Evolutionary conservation across 768 basidiomycete genomes (phyloP).

Genomic region (Lactarius tabidus): DNA sequence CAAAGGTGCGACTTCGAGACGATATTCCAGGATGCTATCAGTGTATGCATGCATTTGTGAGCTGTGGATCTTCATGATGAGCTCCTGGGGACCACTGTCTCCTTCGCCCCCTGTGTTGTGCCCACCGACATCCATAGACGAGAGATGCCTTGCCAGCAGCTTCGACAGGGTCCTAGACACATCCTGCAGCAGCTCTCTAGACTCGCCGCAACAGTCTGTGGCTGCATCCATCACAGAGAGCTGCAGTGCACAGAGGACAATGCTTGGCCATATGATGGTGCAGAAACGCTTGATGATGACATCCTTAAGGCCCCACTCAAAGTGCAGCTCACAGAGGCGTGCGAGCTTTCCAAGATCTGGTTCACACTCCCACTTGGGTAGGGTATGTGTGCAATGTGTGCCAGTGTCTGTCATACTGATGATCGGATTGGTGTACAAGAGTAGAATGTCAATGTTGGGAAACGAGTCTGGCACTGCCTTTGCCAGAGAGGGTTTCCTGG

Average conservation of each 20-base stretch:
- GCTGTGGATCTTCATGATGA: conserved; percentile 65
- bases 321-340: conserved; percentile 75
- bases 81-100: conserved; percentile 37
- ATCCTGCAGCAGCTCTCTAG: too few relatives aligned
- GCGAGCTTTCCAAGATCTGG: conserved; percentile 72
- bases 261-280: conserved; percentile 78
- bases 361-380: conserved; percentile 45
- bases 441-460: conserved; percentile 67
- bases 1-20: conserved; percentile 68
- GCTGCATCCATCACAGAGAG: conserved; percentile 43
- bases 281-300: conserved; percentile 80
- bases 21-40: conserved; percentile 70
- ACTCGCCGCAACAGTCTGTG: not conserved
- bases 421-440: conserved; percentile 74
- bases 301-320: conserved; percentile 88
- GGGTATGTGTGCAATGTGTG: conserved; percentile 34
- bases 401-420: conserved; percentile 54
- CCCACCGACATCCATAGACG: conserved; percentile 39
- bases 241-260: conserved; percentile 67
- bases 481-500: conserved; percentile 63
- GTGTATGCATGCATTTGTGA: conserved; percentile 65
- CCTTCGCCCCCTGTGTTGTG: conserved; percentile 30
- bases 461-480: conserved; percentile 61
- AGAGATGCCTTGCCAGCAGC: conserved; percentile 50
- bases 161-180: too few relatives aligned